These are phyloP conservation scores for Eucalyptus globulus DNA, from an alignment of 345 rosid genomes.

Conservation along the genomic window DNA sequence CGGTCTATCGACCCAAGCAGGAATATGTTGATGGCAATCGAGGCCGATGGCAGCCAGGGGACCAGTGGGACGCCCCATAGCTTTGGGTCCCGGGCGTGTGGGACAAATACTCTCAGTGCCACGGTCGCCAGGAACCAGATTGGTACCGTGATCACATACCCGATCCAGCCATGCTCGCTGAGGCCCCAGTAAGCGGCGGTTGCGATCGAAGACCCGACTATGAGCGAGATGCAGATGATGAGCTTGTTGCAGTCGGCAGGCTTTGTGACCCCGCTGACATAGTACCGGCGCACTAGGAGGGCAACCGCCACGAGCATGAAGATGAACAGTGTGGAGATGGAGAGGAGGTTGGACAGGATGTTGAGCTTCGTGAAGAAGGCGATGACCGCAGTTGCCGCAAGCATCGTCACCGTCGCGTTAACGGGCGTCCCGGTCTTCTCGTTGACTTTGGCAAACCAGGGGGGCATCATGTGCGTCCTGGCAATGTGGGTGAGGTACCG, in stretches of 20 bases:
- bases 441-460: conserved; percentile 28
- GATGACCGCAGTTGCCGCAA: conserved; percentile 16
- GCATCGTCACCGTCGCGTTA: conserved; percentile 27
- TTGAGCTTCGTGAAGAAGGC: conserved; percentile 25
- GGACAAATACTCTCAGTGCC: conserved; percentile 6
- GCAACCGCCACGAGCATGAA: conserved; percentile 29
- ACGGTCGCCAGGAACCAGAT: conserved; percentile 20
- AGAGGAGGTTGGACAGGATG: conserved; percentile 19
- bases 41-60: conserved; percentile 31
- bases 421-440: conserved; percentile 24
- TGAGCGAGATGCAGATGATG: neutral
- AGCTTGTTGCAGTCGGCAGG: conserved; percentile 4
- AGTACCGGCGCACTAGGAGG: conserved; percentile 26
- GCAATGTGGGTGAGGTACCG: conserved; percentile 40
- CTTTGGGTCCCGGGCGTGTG: conserved; percentile 19
- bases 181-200: conserved; percentile 16
- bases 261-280: conserved; percentile 13
- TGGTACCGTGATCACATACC: conserved; percentile 14
- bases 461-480: conserved; percentile 43
- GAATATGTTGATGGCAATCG: conserved; percentile 24
- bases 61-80: conserved; percentile 34
- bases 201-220: conserved; percentile 14
- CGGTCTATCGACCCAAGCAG: conserved; percentile 23
- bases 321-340: conserved; percentile 28
- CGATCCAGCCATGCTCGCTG: conserved; percentile 18